Evolutionary conservation across 78 protist species (phyloP).

Genomic region (Dictyostelium firmibasis): DNA sequence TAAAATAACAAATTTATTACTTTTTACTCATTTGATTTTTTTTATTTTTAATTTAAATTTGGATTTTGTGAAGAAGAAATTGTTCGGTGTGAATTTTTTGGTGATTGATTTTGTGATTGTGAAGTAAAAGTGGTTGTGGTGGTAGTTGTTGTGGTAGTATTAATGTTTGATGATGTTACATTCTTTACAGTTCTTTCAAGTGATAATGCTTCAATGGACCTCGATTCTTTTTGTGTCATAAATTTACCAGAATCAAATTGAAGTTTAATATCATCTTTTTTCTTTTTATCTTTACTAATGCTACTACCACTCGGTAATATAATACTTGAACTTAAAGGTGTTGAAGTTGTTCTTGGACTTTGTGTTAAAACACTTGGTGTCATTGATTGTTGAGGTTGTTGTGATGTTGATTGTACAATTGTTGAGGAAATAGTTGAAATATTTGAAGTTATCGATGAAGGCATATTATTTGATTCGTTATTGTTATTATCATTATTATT

Average conservation of each 20-base stretch:
- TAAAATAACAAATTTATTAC: too few relatives aligned
- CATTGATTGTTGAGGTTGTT: neutral
- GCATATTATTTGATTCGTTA: neutral
- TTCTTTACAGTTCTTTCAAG: constrained; percentile 9
- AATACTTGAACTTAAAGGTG: neutral
- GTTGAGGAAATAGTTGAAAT: neutral
- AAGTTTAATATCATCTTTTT: constrained; percentile 58
- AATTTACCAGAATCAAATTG: constrained; percentile 70
- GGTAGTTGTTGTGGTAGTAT: neutral
- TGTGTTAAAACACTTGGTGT: constrained; percentile 9
- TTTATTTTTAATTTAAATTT: neutral
- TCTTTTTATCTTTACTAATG: constrained; percentile 53
- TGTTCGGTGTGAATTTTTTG: neutral
- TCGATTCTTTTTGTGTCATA: constrained; percentile 8
- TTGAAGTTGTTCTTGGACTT: neutral
- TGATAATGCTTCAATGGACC: constrained; percentile 46
- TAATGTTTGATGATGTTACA: neutral
- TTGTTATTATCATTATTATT: neutral
- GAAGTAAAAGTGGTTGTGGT: neutral
- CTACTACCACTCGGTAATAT: neutral
- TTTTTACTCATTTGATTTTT: neutral
- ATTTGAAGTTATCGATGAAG: neutral
- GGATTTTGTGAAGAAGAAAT: neutral
- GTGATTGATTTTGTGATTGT: neutral
- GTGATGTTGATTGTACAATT: neutral